These are phyloP conservation scores for Pseudogymnoascus sp. DNA, from an alignment of 2,329 filamentous ascomycete species.

Conservation along the genomic window DNA sequence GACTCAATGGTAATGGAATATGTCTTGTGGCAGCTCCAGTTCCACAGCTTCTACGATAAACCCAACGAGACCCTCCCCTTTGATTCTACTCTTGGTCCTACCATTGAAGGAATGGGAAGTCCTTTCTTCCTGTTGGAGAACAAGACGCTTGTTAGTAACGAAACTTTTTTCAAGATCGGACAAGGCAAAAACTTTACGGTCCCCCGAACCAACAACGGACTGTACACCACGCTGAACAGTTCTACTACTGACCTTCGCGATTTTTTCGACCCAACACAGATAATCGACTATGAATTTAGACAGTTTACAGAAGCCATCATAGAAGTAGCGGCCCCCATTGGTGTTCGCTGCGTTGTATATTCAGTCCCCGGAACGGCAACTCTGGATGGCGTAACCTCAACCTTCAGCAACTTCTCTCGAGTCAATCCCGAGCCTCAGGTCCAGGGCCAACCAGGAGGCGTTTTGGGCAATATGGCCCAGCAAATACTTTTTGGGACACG, in stretches of 20 bases:
- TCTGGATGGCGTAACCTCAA: neutral
- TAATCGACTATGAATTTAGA: neutral
- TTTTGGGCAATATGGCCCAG: neutral
- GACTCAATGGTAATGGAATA: neutral
- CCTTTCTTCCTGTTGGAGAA: neutral
- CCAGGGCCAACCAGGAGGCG: neutral
- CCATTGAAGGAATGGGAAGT: neutral
- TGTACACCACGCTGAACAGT: neutral
- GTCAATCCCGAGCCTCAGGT: neutral
- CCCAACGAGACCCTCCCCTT: neutral
- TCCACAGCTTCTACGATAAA: neutral
- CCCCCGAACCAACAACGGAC: neutral
- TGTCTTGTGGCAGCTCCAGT: neutral
- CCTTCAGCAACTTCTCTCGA: neutral
- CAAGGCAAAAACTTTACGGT: neutral
- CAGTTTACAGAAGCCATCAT: neutral
- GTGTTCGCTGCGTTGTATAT: neutral
- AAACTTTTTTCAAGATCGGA: neutral
- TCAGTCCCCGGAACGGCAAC: neutral
- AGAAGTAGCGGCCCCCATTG: neutral
- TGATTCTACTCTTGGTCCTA: neutral
- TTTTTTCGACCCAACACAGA: neutral
- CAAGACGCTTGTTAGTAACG: neutral
- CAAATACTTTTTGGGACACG: neutral
- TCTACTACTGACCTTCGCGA: neutral